Evolutionary conservation across 345 rosid genomes (phyloP), one percentile per base, ranked within the genome.

Genomic region (Linum usitatissimum): DNA sequence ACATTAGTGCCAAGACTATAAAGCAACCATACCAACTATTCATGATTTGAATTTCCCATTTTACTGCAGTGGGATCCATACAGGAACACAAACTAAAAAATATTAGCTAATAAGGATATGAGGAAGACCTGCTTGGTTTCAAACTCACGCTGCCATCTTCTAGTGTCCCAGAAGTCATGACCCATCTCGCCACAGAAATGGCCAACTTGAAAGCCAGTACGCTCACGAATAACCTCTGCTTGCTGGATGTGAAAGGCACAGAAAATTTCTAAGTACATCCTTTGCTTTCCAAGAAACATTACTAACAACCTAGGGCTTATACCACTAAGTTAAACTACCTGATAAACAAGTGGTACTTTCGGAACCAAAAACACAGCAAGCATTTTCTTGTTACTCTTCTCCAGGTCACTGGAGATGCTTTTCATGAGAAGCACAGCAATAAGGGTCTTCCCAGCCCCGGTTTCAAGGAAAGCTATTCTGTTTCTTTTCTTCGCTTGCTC

Each of bases 111-210:
- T 12, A 42, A 21, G 66, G 55, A 8, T 9, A 45, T 39, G 56
- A 64, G 72, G 55, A 68, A 53, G 66, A 88, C 98, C 98, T 92
- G 95, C 68, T 89, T 92, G 23, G 95, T 68, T 60, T 89, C 98
- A 63, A 92, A 92, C 76, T 92, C 98, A 0, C 89, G 89, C 67
- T 82, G 96, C 98, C 98, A 92, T 71, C 90, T 83, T 63, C 92
- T 74, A 63, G 85, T 65, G 80, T 91, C 96, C 92, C 95, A 91
- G 58, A 91, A 89, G 66, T 86, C 95, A 71, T 84, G 94, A 53
- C 90, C 99, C 99, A 93, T 93, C 70, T 93, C 97, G 65, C 99
- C 99, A 75, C 99, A 93, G 70, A 87, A 93, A 68, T 84, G 90
- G 7, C 99, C 99, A 9, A 93, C 97, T 76, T 80, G 79, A 57